Conservation (phyloP, 2,329 filamentous ascomycete genomes). For the Polytolypa hystricis region DNA sequence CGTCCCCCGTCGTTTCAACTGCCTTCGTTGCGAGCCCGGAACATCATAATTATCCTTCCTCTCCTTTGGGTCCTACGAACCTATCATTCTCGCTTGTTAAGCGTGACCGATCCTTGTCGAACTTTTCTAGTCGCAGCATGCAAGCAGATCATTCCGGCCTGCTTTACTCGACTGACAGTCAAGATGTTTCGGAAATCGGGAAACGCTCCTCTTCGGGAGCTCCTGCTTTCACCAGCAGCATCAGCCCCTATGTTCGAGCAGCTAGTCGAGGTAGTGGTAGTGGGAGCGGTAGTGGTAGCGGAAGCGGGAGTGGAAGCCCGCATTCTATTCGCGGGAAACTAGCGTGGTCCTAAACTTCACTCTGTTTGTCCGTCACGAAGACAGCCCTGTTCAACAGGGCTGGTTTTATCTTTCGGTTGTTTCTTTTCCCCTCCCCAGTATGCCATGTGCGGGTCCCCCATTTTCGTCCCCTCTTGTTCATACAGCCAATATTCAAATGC, state of each 20-base stretch:
- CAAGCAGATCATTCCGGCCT: constrained; percentile 24
- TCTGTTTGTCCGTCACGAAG: too few species aligned
- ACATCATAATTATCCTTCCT: constrained; percentile 18
- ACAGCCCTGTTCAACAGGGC: too few species aligned
- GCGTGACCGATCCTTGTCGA: constrained; percentile 33
- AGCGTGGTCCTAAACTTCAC: constrained; percentile 14
- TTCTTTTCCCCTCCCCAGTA: too few species aligned
- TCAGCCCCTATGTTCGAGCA: constrained; percentile 29
- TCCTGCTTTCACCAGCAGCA: constrained; percentile 24
- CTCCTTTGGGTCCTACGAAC: constrained; percentile 22
- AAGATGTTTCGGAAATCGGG: constrained; percentile 22
- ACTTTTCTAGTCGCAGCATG: constrained; percentile 29
- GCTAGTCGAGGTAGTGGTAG: constrained; percentile 35
- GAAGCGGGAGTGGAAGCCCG: constrained; percentile 30
- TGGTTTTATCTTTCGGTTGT: too few species aligned
- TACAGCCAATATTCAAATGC: too few species aligned
- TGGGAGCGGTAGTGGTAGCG: constrained; percentile 30
- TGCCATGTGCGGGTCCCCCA: too few species aligned
- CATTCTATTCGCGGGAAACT: constrained; percentile 26
- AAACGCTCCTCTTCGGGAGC: constrained; percentile 22
- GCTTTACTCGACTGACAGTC: constrained; percentile 21
- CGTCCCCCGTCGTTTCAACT: constrained; percentile 23
- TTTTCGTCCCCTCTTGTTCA: too few species aligned
- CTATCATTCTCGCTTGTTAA: constrained; percentile 19
- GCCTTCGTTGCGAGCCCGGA: constrained; percentile 26